Evolutionary conservation across 2,329 filamentous ascomycete genomes (phyloP), one percentile per base, ranked within the genome.

Genomic region (Colletotrichum somersetense): DNA sequence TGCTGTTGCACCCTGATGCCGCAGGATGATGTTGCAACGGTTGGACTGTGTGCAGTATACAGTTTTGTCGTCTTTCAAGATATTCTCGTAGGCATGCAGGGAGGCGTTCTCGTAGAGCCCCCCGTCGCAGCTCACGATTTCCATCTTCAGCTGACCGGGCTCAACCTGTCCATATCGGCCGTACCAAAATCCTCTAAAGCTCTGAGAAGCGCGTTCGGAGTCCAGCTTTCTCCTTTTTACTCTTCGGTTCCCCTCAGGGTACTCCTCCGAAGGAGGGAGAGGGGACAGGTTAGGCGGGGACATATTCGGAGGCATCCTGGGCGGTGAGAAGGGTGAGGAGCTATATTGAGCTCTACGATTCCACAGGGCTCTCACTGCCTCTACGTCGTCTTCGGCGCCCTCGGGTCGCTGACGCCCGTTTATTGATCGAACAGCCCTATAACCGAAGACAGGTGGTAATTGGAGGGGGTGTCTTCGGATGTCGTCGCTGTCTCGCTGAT

Each of bases 11-110:
- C 93, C 94, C 75, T 92, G 91, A 79, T 98, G 96, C 71, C 90
- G 89, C 68, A 98, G 82, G 16, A 98, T 86, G 76, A 98, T 90
- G 78, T 97, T 97, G 83, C 95, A 98, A 70, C 91, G 89, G 73
- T 92, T 92, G n/a, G 90, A 91, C 79, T 96, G 93, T 48, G 95
- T 97, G 82, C 95, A 97, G 79, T 98, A 98, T 2, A 97, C 94
- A 14, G 92, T 93, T 70, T 87, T 86, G 81, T 98, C 94, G 79
- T 95, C 91, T 75, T 89, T 91, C 73, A 98, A 86, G 38, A 98
- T 91, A 79, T 97, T 97, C 76, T 95, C 93, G 26, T 92, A 90
- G 16, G 88, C 88, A 74, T 93, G 93, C 14, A 85, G 83, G 66
- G 85, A 83, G 76, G 91, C 89, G 73, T 92, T 91, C 62, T 88